A percentile compares a stretch with the other conserved stretches of the same genome.
phyloP scores from a whole-genome alignment of 2,329 filamentous ascomycete genomes.

The Biscogniauxia marginata region DNA sequence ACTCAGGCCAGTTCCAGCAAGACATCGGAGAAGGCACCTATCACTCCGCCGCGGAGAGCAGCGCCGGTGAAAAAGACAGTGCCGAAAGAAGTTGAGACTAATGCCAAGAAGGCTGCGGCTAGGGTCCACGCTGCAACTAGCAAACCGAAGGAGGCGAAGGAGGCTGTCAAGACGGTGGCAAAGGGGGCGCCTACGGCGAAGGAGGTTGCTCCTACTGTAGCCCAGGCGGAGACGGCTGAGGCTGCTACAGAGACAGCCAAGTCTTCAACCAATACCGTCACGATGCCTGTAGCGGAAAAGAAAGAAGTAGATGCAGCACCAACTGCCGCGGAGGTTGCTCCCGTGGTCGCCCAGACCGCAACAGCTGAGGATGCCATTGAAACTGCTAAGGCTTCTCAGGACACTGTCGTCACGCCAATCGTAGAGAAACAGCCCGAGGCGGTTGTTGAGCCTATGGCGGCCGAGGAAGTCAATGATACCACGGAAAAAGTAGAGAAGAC shows the following conservation, averaged over 20 bases:
- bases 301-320: constrained; percentile 3
- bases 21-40: constrained; percentile 58
- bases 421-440: constrained; percentile 17
- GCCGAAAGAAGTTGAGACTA: constrained; percentile 21
- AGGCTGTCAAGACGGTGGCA: constrained; percentile 17
- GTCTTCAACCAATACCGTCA: constrained; percentile 16
- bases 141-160: constrained; percentile 23
- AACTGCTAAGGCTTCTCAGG: constrained; percentile 15
- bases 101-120: constrained; percentile 25
- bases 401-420: constrained; percentile 9
- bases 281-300: constrained; percentile 17
- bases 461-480: constrained; percentile 5
- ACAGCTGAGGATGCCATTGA: constrained; percentile 19
- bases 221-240: constrained; percentile 22
- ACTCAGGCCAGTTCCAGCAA: constrained; percentile 69
- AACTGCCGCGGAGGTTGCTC: constrained; percentile 2
- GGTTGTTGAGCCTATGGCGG: constrained; percentile 1
- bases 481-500: constrained; percentile 1
- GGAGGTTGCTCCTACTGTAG: constrained; percentile 23
- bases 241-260: constrained; percentile 19
- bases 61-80: constrained; percentile 17
- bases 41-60: constrained; percentile 48
- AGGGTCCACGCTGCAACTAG: constrained; percentile 25
- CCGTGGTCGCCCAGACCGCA: constrained; percentile 16
- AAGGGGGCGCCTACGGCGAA: constrained; percentile 23